Evolutionary conservation across 2,329 filamentous ascomycete species (phyloP), one percentile per base, ranked within the genome.

Genomic region (Alternaria triticina): DNA sequence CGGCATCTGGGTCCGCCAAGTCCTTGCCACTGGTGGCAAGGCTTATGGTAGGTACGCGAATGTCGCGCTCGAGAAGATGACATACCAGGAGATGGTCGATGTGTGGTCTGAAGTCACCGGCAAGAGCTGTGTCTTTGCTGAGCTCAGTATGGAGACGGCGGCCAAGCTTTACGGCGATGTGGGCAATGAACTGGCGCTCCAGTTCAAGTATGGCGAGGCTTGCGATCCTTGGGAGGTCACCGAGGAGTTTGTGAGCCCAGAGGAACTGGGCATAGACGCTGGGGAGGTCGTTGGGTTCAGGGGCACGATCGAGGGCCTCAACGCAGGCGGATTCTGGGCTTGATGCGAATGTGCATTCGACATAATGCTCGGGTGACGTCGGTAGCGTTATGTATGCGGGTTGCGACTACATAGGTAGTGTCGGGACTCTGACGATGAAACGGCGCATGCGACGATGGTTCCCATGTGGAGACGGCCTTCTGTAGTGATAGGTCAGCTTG

Each of bases 1-100:
- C 4, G 73, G 74, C 9, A 71, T 76, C 27, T 76, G 72, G 72
- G 73, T 75, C 3, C 74, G 74, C 7, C 73, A 76, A 44, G 59
- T 71, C 1, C 61, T 76, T 1, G 67, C 68, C 0, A 65, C 64
- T 3, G 69, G 68, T 0, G 43, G 30, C 6, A 70, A 66, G 43
- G 68, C 73, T 2, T 70, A 64, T n/a, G 57, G 68, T 3, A 76
- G 71, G 28, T 75, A 74, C 44, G 60, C 69, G 51, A 75, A 70
- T 40, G 73, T 77, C 6, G 69, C 66, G 11, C 65, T 71, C 5
- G 73, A 76, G 52, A 74, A 70, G 40, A 66, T 62, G 65, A 70
- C 68, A 0, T 76, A 76, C 51, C 66, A 71, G 30, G 20, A 75
- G 36, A 74, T 74, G 69, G 56, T 72, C 1, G 60, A 74, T 15